These are phyloP conservation scores for Parasitella parasitica DNA, from an alignment of 371 early-diverging fungal species.

Conservation along the genomic window DNA sequence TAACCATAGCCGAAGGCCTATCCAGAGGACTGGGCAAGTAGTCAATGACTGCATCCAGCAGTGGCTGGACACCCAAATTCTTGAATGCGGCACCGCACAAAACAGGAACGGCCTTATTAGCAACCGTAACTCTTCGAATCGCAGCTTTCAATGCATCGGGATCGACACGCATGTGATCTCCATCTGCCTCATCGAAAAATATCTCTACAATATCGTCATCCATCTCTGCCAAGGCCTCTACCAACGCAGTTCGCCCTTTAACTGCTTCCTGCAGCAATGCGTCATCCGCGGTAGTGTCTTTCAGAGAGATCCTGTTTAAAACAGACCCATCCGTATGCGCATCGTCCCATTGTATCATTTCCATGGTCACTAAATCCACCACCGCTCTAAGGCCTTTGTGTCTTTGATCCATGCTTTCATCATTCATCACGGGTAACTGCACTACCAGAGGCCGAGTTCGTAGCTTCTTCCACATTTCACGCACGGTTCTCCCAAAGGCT, in stretches of 20 bases:
- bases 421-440: slow-evolving; percentile 72
- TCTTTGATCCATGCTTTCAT: slow-evolving; percentile 30
- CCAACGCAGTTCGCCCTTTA: slow-evolving; percentile 62
- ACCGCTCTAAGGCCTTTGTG: slow-evolving; percentile 53
- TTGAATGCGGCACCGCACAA: slow-evolving; percentile 88
- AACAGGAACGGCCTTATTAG: slow-evolving; percentile 77
- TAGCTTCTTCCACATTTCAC: slow-evolving; percentile 66
- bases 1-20: slow-evolving; percentile 63
- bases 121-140: slow-evolving; percentile 71
- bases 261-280: slow-evolving; percentile 49
- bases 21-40: slow-evolving; percentile 87
- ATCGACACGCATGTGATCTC: slow-evolving; percentile 68
- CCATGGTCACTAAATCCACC: slow-evolving; percentile 80
- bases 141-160: slow-evolving; percentile 63
- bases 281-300: slow-evolving; percentile 17
- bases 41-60: slow-evolving; percentile 78
- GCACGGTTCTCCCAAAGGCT: slow-evolving; percentile 61
- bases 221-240: slow-evolving; percentile 84
- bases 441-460: slow-evolving; percentile 70
- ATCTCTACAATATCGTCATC: slow-evolving; percentile 85
- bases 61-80: slow-evolving; percentile 79
- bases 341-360: slow-evolving; percentile 66
- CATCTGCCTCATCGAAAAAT: slow-evolving; percentile 68
- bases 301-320: slow-evolving; percentile 30
- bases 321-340: slow-evolving; percentile 53